Evolutionary conservation across 2,329 filamentous ascomycete genomes (phyloP), one percentile per base, ranked within the genome.

Genomic region (Trichoderma oligosporum): DNA sequence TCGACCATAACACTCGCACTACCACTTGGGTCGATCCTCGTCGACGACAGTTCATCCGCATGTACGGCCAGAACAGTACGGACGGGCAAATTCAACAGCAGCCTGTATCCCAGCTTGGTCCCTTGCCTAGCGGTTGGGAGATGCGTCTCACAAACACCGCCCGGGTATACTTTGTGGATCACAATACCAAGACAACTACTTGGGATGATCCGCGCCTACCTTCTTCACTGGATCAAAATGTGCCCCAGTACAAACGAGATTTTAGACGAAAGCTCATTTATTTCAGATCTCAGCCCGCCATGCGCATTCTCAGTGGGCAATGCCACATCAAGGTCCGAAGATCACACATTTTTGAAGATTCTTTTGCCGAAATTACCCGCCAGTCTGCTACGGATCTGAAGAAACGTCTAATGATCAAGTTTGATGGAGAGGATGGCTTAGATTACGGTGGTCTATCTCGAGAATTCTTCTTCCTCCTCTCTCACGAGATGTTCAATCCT

Each of bases 401-500:
- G 85, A 99, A 99, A 78, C 85, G 94, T 47, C 75, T 99, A 63
- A 99, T 99, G 94, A 96, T 99, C 76, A 99, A 99, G 77, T 99
- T 99, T 66, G 94, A 99, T 65, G 94, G 94, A 47, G 94, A 99
- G 76, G 94, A 99, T 68, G 94, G 94, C 75, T 78, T 99, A 60
- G 94, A 99, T 75, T 99, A 99, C 69, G 94, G 94, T 73, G 94
- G 94, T 81, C 82, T 99, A 56, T 99, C 94, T 33, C 83, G 92
- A 82, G 94, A 99, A 75, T 99, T 99, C 80, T 99, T 99, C 81
- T 99, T 99, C 85, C 80, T 99, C 38, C 84, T 99, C 56, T 97
- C 93, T 14, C 94, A 99, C 76, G 94, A 99, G 78, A 99, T 99
- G 94, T 99, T 99, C 79, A 99, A 99, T 74, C 94, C 94, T 29